These are phyloP conservation scores for Pseudocercospora fuligena DNA, from an alignment of 2,329 filamentous ascomycete species.

Conservation along the genomic window DNA sequence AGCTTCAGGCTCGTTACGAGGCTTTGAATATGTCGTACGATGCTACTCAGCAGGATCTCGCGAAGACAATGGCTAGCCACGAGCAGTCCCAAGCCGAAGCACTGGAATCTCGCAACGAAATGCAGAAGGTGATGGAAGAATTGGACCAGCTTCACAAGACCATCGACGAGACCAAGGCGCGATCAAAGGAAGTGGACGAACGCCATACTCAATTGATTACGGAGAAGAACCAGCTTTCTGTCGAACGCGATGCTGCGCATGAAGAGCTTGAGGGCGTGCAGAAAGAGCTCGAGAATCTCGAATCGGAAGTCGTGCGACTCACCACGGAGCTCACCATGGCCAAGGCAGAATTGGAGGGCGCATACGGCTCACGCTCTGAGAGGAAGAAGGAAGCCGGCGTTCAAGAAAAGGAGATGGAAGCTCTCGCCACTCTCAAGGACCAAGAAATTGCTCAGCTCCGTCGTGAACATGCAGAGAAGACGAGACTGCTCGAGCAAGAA, in stretches of 20 bases:
- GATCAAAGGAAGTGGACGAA: constrained; percentile 41
- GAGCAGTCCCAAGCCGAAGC: constrained; percentile 37
- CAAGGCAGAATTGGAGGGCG: constrained; percentile 87
- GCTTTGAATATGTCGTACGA: constrained; percentile 34
- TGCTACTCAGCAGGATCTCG: constrained; percentile 39
- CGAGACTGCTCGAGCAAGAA: constrained; percentile 64
- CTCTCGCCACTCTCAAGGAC: constrained; percentile 48
- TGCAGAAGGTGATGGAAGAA: constrained; percentile 50
- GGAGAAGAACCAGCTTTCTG: constrained; percentile 27
- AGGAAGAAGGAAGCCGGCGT: constrained; percentile 70
- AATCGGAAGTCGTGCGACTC: constrained; percentile 67
- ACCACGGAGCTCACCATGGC: constrained; percentile 87
- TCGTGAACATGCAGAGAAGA: constrained; percentile 33
- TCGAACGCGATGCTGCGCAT: constrained; percentile 25
- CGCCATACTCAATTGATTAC: constrained; percentile 39
- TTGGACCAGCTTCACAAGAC: constrained; percentile 37
- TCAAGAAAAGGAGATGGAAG: constrained; percentile 54
- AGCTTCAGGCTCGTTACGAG: constrained; percentile 36
- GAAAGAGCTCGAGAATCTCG: constrained; percentile 50
- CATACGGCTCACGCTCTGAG: constrained; percentile 79
- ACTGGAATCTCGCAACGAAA: constrained; percentile 40
- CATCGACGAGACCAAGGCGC: constrained; percentile 39
- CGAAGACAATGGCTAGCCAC: constrained; percentile 35
- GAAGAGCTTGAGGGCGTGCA: constrained; percentile 36
- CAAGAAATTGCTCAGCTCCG: constrained; percentile 51